Evolutionary conservation across 2,329 filamentous ascomycete genomes (phyloP).

Genomic region (Xylariaceae sp.): DNA sequence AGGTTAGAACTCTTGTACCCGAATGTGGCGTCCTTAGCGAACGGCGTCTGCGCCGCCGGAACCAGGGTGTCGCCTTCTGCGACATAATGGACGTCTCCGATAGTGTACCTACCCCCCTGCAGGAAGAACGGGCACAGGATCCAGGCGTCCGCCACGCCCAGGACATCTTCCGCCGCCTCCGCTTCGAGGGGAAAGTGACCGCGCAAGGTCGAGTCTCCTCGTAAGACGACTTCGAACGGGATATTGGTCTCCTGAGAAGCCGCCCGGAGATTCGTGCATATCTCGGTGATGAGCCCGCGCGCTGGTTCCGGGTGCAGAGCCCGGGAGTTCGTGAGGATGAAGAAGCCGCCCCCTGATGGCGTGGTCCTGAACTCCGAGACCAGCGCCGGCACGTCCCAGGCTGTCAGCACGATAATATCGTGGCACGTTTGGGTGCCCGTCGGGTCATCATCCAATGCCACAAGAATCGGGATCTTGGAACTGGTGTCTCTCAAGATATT

Average conservation of each 20-base stretch:
- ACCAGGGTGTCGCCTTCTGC: slow-evolving; percentile 52
- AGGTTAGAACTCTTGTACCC: slow-evolving; percentile 58
- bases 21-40: slow-evolving; percentile 60
- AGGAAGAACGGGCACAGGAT: slow-evolving; percentile 62
- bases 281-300: slow-evolving; percentile 49
- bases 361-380: slow-evolving; percentile 46
- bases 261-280: slow-evolving; percentile 49
- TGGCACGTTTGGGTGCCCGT: slow-evolving; percentile 66
- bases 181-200: slow-evolving; percentile 61
- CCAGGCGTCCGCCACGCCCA: slow-evolving; percentile 55
- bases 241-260: slow-evolving; percentile 45
- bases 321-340: slow-evolving; percentile 63
- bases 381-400: slow-evolving; percentile 52
- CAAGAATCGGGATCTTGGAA: slow-evolving; percentile 35
- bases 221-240: slow-evolving; percentile 57
- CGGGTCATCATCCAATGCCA: slow-evolving; percentile 57
- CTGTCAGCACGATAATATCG: slow-evolving; percentile 56
- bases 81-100: slow-evolving; percentile 61
- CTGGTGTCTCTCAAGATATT: slow-evolving; percentile 2
- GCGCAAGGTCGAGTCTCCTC: slow-evolving; percentile 59
- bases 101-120: slow-evolving; percentile 60
- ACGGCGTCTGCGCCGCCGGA: slow-evolving; percentile 56
- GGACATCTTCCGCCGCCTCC: slow-evolving; percentile 52
- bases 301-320: slow-evolving; percentile 55
- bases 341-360: slow-evolving; percentile 51